Conservation (phyloP, 2,329 filamentous ascomycete species). For the Curvularia lunata region DNA sequence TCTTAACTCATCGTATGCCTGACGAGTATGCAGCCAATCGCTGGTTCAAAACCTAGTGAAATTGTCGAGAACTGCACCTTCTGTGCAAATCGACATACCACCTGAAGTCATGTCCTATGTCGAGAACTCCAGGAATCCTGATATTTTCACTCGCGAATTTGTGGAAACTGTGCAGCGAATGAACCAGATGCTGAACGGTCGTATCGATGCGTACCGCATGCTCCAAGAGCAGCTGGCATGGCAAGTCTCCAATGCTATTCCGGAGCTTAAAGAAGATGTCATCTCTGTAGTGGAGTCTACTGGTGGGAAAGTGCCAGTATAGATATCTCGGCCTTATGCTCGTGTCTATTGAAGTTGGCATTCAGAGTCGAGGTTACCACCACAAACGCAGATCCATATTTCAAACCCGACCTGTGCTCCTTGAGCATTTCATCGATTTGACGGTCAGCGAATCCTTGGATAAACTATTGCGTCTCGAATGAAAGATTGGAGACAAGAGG, state of each 20-base stretch:
- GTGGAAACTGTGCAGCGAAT: slow-evolving; percentile 67
- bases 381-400: not conserved
- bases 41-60: slow-evolving; percentile 61
- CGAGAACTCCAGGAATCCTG: slow-evolving; percentile 67
- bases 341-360: not conserved
- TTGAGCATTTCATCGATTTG: not conserved
- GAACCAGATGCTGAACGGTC: slow-evolving; percentile 68
- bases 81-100: slow-evolving; percentile 61
- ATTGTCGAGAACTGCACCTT: slow-evolving; percentile 58
- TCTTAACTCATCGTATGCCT: not conserved
- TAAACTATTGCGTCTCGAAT: not conserved
- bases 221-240: slow-evolving; percentile 65
- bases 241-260: slow-evolving; percentile 64
- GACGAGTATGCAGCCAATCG: slow-evolving; percentile 49
- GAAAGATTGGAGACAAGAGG: not conserved
- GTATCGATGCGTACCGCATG: slow-evolving; percentile 63
- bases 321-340: not conserved
- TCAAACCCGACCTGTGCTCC: not conserved
- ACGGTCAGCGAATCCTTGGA: not conserved
- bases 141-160: slow-evolving; percentile 71
- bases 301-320: slow-evolving; percentile 45
- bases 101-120: slow-evolving; percentile 69
- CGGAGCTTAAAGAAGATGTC: slow-evolving; percentile 62
- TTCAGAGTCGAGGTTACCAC: not conserved
- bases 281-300: slow-evolving; percentile 56